Base-by-base conservation (phyloP, 768 basidiomycete species). In the Coprinopsis sp. region DNA sequence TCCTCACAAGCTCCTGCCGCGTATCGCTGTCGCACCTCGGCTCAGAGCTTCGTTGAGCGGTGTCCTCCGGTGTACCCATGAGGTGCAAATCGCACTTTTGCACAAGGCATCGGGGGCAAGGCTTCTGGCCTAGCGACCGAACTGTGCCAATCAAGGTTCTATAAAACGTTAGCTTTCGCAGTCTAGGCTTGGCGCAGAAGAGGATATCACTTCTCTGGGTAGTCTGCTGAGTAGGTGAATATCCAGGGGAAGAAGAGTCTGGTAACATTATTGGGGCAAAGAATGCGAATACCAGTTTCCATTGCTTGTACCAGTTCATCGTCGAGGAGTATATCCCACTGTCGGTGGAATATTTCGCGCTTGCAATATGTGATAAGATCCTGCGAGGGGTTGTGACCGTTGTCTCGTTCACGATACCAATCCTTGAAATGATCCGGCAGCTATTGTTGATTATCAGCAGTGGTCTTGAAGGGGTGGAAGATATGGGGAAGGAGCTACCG, bases 251-350 rank as follows among this genome's bases (percentile, higher is more conserved):
- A 31, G n/a, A 31, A 31, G 30, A 8, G 30, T n/a, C 30, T 31
- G 8, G n/a, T 79, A 84, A 46, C 79, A 83, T 48, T 83, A 87
- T 46, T 70, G 77, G 2, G 76, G n/a, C n/a, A n/a, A n/a, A n/a
- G n/a, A n/a, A n/a, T n/a, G n/a, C n/a, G n/a, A n/a, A n/a, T n/a
- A n/a, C n/a, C n/a, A n/a, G n/a, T n/a, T n/a, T 18, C 11, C 11
- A 11, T 11, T 11, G 34, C 34, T 18, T 18, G 11, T 11, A 37
- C 7, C 7, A 37, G 18, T 7, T 37, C 34, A 7, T 37, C 18
- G 34, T 37, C 34, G 18, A 37, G 34, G 19, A 37, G 34, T 7
- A 37, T 10, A 18, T 18, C 10, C 34, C 34, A 37, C 18, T 37
- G 34, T 7, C 7, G 11, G 11, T 37, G 34, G 19, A 37, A 37